phyloP scores from a whole-genome alignment of 2,329 filamentous ascomycete genomes.

The Neofusicoccum ribis region DNA sequence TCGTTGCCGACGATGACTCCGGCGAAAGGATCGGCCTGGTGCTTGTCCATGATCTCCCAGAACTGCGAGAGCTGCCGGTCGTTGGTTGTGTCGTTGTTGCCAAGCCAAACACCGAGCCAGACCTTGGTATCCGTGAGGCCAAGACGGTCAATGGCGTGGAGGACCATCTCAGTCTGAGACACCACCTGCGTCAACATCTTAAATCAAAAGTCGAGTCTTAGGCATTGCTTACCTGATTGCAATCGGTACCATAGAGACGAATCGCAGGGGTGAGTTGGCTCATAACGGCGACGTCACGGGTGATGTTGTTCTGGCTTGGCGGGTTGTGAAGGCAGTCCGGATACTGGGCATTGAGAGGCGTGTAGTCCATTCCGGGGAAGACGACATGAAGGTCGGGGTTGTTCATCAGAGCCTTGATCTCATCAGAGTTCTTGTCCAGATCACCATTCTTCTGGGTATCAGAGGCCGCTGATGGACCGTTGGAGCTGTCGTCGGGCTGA shows the following conservation, averaged over 20 bases:
- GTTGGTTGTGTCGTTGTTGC: slow-evolving; percentile 80
- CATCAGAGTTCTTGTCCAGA: slow-evolving; percentile 69
- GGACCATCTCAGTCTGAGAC: slow-evolving; percentile 73
- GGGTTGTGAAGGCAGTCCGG: slow-evolving; percentile 76
- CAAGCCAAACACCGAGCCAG: slow-evolving; percentile 94
- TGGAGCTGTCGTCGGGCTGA: slow-evolving; percentile 28
- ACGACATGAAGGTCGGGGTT: slow-evolving; percentile 85
- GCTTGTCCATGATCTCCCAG: slow-evolving; percentile 75
- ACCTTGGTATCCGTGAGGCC: slow-evolving; percentile 77
- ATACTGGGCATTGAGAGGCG: slow-evolving; percentile 86
- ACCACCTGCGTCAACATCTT: not conserved
- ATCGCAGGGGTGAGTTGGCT: slow-evolving; percentile 87
- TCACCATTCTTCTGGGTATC: slow-evolving; percentile 67
- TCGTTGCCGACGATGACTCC: slow-evolving; percentile 66
- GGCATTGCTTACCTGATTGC: slow-evolving; percentile 65
- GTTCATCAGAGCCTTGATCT: slow-evolving; percentile 80
- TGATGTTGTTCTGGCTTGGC: slow-evolving; percentile 91
- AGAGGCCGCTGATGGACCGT: slow-evolving; percentile 40
- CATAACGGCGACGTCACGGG: slow-evolving; percentile 84
- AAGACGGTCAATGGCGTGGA: slow-evolving; percentile 76
- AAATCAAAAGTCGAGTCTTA: not conserved
- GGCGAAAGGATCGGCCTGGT: slow-evolving; percentile 60
- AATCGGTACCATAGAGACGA: slow-evolving; percentile 91
- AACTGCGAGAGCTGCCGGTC: slow-evolving; percentile 78
- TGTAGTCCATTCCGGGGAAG: slow-evolving; percentile 95